Conservation (phyloP, 2,329 filamentous ascomycete genomes). For the Coniella vitis region DNA sequence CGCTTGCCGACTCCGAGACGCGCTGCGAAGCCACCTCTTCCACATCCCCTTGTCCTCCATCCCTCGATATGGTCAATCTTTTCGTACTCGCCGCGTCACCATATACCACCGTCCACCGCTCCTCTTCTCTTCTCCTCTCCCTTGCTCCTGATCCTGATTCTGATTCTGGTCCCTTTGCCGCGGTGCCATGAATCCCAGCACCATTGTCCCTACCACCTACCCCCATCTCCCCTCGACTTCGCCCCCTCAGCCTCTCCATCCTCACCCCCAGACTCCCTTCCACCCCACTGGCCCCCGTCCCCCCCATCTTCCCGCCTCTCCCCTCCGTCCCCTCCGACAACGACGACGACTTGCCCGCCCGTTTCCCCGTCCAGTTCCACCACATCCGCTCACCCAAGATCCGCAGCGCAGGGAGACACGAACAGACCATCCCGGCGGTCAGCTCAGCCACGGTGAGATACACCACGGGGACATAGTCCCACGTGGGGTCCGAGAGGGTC, state of each 20-base stretch:
- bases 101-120: neutral
- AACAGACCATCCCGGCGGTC: conserved; percentile 11
- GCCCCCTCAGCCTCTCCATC: conserved; percentile 6
- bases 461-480: conserved; percentile 8
- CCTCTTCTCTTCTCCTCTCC: neutral
- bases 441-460: conserved; percentile 15
- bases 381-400: conserved; percentile 9
- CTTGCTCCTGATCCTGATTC: neutral
- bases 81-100: neutral
- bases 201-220: too few relatives aligned
- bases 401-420: conserved; percentile 14
- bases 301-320: conserved; percentile 6
- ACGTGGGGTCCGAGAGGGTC: conserved; percentile 4
- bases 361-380: neutral
- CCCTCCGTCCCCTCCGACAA: conserved; percentile 7
- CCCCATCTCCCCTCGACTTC: neutral
- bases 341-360: too few relatives aligned
- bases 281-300: too few relatives aligned
- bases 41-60: neutral
- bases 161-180: too few relatives aligned
- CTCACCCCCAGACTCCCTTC: too few relatives aligned
- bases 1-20: neutral
- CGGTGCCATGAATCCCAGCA: too few relatives aligned
- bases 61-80: neutral
- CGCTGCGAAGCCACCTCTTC: too few relatives aligned